A percentile compares a stretch with the other conserved stretches of the same genome.
phyloP scores from a whole-genome alignment of 108 stramenopile genomes.

The Nannochloropsis gaditana region DNA sequence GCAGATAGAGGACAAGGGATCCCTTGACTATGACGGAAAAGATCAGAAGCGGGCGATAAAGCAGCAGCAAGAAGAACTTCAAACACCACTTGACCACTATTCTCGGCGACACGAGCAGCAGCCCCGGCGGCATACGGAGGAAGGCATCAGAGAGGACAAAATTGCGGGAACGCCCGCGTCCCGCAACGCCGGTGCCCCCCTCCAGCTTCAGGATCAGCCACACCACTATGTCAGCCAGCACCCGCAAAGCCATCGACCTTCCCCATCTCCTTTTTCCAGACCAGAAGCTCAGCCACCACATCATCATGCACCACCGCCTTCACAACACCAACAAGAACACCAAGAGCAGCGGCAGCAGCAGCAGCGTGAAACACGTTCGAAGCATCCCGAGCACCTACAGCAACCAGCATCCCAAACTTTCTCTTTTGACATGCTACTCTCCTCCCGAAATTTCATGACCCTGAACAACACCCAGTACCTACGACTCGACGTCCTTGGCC shows the following conservation, averaged over 20 bases:
- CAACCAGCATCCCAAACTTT: not conserved
- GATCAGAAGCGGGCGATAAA: not conserved
- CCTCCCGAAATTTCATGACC: not conserved
- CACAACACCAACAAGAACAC: not conserved
- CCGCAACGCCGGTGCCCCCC: not conserved
- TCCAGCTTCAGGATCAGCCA: conserved; percentile 1
- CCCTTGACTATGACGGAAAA: not conserved
- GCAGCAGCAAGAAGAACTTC: too few species aligned
- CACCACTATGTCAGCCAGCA: not conserved
- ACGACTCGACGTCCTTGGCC: conserved; percentile 87
- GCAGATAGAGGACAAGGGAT: not conserved
- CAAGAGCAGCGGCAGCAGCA: not conserved
- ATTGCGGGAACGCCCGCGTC: not conserved
- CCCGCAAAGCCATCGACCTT: not conserved
- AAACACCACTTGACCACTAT: too few species aligned
- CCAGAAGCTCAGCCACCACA: not conserved
- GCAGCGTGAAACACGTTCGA: not conserved
- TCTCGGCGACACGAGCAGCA: not conserved
- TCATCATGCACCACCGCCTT: not conserved
- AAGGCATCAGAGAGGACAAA: not conserved
- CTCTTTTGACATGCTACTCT: not conserved
- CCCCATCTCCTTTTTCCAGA: not conserved
- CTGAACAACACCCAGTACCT: conserved; percentile 74
- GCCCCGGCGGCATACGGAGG: not conserved
- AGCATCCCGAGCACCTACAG: not conserved